A percentile compares a stretch with the other conserved stretches of the same genome.
Conservation (phyloP, 2,329 filamentous ascomycete genomes). For the Fusarium sublunatum region DNA sequence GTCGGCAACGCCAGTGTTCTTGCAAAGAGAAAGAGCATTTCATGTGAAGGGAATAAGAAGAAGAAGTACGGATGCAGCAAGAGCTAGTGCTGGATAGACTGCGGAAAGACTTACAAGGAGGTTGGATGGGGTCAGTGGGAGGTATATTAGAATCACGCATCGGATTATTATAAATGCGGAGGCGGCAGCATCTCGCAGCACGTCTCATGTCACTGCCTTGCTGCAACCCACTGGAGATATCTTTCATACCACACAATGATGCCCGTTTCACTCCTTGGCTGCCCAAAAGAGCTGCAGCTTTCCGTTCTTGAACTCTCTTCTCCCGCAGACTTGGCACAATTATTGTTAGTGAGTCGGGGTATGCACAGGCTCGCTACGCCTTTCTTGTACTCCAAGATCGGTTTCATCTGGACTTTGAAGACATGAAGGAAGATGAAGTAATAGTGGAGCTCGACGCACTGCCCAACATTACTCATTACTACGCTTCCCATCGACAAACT, state of each 20-base stretch:
- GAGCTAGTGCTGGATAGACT: constrained; percentile 2
- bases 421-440: too few relatives aligned
- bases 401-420: not conserved
- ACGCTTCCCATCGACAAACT: not conserved
- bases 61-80: constrained; percentile 5
- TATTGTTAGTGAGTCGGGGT: not conserved
- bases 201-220: too few relatives aligned
- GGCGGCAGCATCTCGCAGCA: too few relatives aligned
- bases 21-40: not conserved
- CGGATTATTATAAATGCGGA: too few relatives aligned
- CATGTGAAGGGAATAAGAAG: too few relatives aligned
- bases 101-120: not conserved
- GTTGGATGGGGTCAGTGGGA: not conserved
- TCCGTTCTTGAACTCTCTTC: not conserved
- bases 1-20: not conserved
- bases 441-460: not conserved
- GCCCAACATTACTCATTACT: not conserved
- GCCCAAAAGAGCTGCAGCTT: constrained; percentile 2
- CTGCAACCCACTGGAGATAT: too few relatives aligned
- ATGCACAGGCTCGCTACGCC: not conserved
- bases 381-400: not conserved
- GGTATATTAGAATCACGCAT: too few relatives aligned
- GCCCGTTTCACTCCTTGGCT: not conserved
- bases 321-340: not conserved
- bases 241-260: too few relatives aligned